A percentile compares a stretch with the other conserved stretches of the same genome.
phyloP scores from a whole-genome alignment of 768 basidiomycete genomes.

The Pleurotus salmoneostramineus region DNA sequence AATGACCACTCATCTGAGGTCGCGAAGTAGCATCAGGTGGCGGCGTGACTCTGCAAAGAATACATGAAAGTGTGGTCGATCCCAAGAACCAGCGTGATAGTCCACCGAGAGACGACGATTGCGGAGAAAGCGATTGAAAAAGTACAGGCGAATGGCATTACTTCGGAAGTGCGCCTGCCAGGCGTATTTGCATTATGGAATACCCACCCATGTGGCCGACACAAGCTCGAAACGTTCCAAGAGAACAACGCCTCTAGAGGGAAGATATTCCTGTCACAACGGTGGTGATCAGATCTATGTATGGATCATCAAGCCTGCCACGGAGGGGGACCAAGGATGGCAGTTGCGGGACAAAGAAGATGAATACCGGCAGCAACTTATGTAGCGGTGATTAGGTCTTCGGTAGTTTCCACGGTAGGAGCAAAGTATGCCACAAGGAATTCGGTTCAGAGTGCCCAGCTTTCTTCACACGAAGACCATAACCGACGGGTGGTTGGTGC shows the following conservation, averaged over 20 bases:
- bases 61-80: no score
- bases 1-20: no score
- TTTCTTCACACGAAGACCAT: not conserved
- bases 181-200: not conserved
- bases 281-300: not conserved
- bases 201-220: not conserved
- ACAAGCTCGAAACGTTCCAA: not conserved
- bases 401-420: not conserved
- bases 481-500: not conserved
- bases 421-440: not conserved
- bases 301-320: not conserved
- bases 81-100: no score
- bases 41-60: no score
- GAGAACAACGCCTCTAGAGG: not conserved
- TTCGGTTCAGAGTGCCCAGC: not conserved
- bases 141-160: not conserved
- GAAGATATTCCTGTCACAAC: not conserved
- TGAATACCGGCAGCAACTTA: not conserved
- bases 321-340: not conserved
- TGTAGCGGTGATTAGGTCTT: constrained; percentile 1
- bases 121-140: not conserved
- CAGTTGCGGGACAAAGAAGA: constrained; percentile 6
- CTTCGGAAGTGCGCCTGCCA: not conserved
- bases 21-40: no score
- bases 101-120: no score